Evolutionary conservation across 1,284 basidiomycete species (phyloP), one percentile per base, ranked within the genome.

Genomic region (Meira nashicola): DNA sequence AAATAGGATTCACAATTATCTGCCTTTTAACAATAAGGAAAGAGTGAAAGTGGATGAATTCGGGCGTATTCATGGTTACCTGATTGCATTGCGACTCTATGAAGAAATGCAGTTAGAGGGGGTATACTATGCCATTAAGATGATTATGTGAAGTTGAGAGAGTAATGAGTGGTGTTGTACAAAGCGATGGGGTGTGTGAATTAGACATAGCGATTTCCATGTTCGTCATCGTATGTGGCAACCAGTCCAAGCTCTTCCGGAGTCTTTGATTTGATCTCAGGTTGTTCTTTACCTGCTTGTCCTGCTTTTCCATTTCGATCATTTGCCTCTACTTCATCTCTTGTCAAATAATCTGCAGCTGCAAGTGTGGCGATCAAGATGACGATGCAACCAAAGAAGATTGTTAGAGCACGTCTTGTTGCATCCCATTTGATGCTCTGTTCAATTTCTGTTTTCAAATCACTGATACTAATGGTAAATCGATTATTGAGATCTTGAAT

Each of bases 401-500:
- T 63, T 39, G 72, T 66, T 15, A 78, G 58, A 39, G 74, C 73
- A 12, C 76, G 65, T 4, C 76, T 58, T 0, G 76, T 77, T 6
- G 73, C 67, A 55, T 76, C 76, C 76, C 76, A 78, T 54, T 76
- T 76, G 63, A 78, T 74, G 39, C 67, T 74, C 60, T 78, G 74
- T 59, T 78, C 76, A 52, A 78, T 77, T 64, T 77, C 76, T 33
- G 74, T 76, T 61, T 70, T 73, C 50, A 78, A 62, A 48, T 77
- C 74, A 25, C 71, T 71, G 14, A 78, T 60, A n/a, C 67, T 71
- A 65, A 78, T 78, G 52, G 76, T 78, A 63, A 78, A 78, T 14
- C 73, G 63, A 59, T 78, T 78, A 60, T 79, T 73, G n/a, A 79
- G 66, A 41, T 79, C 93, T 84, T 97, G 92, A 58, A 95, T 90